Evolutionary conservation across 306 rosid species (phyloP).

Genomic region (Castanea crenata): DNA sequence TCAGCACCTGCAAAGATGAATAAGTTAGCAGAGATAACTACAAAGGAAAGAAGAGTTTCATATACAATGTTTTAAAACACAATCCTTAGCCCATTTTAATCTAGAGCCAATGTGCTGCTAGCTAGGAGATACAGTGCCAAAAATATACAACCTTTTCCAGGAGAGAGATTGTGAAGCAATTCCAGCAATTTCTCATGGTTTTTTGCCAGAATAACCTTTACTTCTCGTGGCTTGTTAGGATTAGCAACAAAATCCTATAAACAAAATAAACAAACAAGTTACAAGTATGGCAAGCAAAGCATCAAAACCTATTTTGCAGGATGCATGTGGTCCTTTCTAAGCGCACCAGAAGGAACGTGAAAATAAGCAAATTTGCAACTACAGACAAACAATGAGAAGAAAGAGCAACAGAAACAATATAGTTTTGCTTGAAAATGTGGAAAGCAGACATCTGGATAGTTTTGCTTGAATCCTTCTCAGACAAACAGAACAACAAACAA

Average conservation of each 20-base stretch:
- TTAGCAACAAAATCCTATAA: slow-evolving; percentile 85
- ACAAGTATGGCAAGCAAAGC: neutral
- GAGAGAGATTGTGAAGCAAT: slow-evolving; percentile 72
- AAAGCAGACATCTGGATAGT: slow-evolving; percentile 87
- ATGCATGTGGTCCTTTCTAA: neutral
- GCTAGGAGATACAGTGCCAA: slow-evolving; percentile 18
- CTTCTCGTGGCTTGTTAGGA: slow-evolving; percentile 83
- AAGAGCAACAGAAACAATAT: neutral
- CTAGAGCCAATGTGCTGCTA: neutral
- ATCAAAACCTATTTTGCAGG: neutral
- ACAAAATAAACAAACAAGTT: slow-evolving; percentile 4
- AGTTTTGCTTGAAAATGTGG: slow-evolving; percentile 79
- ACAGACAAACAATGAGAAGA: neutral
- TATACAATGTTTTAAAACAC: too few relatives aligned
- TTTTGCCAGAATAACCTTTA: slow-evolving; percentile 72
- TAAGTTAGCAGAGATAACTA: too few relatives aligned
- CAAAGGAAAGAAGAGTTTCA: too few relatives aligned
- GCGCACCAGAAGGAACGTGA: neutral
- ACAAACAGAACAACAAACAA: slow-evolving; percentile 10
- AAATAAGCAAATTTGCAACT: neutral
- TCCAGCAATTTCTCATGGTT: slow-evolving; percentile 77
- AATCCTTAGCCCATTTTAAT: too few relatives aligned
- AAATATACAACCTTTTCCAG: slow-evolving; percentile 63
- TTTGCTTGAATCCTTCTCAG: slow-evolving; percentile 91
- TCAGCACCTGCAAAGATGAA: neutral